Base-by-base conservation (phyloP, 2,329 filamentous ascomycete genomes). In the Tolypocladium ophioglossoides region DNA sequence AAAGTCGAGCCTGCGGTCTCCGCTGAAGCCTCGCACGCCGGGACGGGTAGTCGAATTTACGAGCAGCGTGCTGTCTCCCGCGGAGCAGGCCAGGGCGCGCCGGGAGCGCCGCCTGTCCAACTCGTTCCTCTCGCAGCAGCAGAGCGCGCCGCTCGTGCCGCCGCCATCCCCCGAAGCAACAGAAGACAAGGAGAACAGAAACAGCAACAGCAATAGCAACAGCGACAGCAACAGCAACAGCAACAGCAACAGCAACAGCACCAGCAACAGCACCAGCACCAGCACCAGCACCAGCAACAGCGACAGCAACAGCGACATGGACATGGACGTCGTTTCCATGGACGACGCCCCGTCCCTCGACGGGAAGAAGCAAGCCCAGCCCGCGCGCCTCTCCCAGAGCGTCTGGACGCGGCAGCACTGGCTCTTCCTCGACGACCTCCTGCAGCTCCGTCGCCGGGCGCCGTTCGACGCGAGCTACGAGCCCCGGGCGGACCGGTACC, bases 31-130 rank as follows among this genome's bases (percentile, higher is more conserved):
- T 4, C 80, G 75, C 57, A 82, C 78, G 2, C 78, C 78, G 0
- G 80, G 80, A 5, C 75, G 78, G 0, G 77, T 83, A 0, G 80
- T 84, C 16, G 78, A 80, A 55, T 83, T 83, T 58, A 77, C 76
- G 0, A 77, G 74, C 64, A 78, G 71, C 62, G 74, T 74, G 1
- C 64, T 77, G 8, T 77, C 75, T 4, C 75, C 77, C 1, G 60
- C 71, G 1, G 70, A 73, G 11, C 73, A 77, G 57, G 71, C 69
- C 3, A 59, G 59, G 50, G 61, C 58, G 30, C 66, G 68, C n/a
- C 63, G 66, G 16, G 63, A 68, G 52, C 66, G 63, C 34, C 63
- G 60, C 18, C 56, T 63, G 16, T 66, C 64, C 47, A 64, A 63
- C 30, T 61, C 61, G 3, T 44, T 40, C 4, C 34, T 57, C 44